Evolutionary conservation across 805 yeast species (phyloP), one percentile per base, ranked within the genome.

Genomic region (Barnettozyma wickerhamii): DNA sequence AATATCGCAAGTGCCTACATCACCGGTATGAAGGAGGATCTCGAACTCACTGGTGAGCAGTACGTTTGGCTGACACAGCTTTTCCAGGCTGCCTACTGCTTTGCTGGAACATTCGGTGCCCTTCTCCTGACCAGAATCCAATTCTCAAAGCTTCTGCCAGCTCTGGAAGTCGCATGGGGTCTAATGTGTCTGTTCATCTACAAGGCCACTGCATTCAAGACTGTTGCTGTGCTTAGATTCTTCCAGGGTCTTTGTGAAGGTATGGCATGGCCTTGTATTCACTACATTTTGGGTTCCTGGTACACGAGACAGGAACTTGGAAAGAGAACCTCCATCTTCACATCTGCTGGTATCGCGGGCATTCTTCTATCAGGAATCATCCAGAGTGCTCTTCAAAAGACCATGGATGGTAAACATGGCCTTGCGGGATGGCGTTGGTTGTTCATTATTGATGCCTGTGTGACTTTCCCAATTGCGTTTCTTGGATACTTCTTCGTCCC

Each of bases 201-300:
- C 19, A 41, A 41, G 18, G 40, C 43, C 9, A 15, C 35, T 15
- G 32, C 19, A 10, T 41, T 33, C 13, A 32, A 41, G 17, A 33
- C 43, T n/a, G 39, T 43, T 30, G 72, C 72, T 55, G 86, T 72
- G 1, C 55, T 77, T 28, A 62, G 91, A 34, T 81, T 81, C 52
- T 67, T 81, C 35, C 71, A 81, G 36, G 89, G 88, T 13, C 24
- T 46, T 2, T 75, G 76, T 52, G 90, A 83, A 60, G 77, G 81
- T 1, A 74, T 79, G 12, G 69, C 68, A 46, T 68, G 75, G 60
- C 77, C 84, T n/a, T 77, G 77, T 14, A 66, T 74, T 47, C 80
- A 77, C 50, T 77, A 73, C 47, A 57, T 75, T 33, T 66, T 71
- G 47, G 84, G 84, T 13, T 65, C 74, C 19, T 79, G 77, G 75